These are phyloP conservation scores for Candida odintsovae DNA, from an alignment of 805 yeast genomes.

Conservation along the genomic window DNA sequence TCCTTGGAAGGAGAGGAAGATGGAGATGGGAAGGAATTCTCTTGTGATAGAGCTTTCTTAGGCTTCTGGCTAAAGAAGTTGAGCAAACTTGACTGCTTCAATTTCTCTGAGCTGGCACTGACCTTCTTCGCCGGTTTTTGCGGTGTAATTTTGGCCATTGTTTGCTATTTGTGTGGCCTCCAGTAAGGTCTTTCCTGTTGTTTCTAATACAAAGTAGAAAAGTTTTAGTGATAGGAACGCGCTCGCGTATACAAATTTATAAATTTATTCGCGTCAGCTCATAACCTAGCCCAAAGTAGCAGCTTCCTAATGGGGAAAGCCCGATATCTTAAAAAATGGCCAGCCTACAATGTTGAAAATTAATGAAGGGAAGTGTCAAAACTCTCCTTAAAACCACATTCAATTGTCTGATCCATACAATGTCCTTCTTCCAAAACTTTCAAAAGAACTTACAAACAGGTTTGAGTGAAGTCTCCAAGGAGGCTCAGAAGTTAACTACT, in stretches of 20 bases:
- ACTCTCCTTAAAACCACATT: not conserved
- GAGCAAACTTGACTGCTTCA: slow-evolving; percentile 11
- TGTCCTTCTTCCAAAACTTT: slow-evolving; percentile 25
- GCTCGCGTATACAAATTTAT: not conserved
- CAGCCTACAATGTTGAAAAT: not conserved
- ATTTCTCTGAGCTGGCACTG: not conserved
- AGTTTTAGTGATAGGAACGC: not conserved
- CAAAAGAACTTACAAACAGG: slow-evolving; percentile 20
- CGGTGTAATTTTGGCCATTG: not conserved
- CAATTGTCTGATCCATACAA: slow-evolving; percentile 1
- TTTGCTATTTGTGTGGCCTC: not conserved
- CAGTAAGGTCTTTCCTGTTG: not conserved
- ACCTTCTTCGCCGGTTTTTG: not conserved
- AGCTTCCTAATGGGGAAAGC: not conserved
- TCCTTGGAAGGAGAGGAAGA: slow-evolving; percentile 8
- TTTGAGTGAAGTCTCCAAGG: slow-evolving; percentile 27
- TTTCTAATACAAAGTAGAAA: no score
- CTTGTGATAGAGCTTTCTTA: not conserved
- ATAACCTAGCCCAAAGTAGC: not conserved
- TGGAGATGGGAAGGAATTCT: slow-evolving; percentile 2
- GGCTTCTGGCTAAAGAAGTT: slow-evolving; percentile 12
- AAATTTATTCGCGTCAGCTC: not conserved
- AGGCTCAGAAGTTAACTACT: slow-evolving; percentile 34
- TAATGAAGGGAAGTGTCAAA: not conserved
- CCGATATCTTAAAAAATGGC: not conserved